These are phyloP conservation scores for Thelonectria discophora DNA, from an alignment of 2,329 filamentous ascomycete genomes.

Conservation along the genomic window DNA sequence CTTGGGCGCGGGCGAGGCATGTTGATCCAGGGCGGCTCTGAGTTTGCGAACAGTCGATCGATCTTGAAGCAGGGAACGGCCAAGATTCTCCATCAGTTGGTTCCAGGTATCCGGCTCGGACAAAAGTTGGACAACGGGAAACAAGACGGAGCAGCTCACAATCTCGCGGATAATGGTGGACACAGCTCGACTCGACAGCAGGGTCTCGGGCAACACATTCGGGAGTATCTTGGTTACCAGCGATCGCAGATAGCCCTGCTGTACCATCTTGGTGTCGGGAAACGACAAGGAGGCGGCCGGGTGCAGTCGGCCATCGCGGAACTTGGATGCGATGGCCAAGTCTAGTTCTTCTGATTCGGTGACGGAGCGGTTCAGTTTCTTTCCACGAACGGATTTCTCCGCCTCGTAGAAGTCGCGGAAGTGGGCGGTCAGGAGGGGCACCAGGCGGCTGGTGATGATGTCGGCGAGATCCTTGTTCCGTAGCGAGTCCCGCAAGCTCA, in stretches of 20 bases:
- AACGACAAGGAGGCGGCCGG: conserved; percentile 84
- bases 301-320: conserved; percentile 87
- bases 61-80: conserved; percentile 88
- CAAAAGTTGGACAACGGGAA: conserved; percentile 80
- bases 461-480: conserved; percentile 84
- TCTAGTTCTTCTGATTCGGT: conserved; percentile 98
- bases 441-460: conserved; percentile 79
- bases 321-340: conserved; percentile 94
- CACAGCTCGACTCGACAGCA: conserved; percentile 83
- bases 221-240: conserved; percentile 78
- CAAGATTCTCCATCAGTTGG: conserved; percentile 89
- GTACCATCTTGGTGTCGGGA: conserved; percentile 82
- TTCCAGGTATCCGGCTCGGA: conserved; percentile 98
- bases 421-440: conserved; percentile 89
- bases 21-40: conserved; percentile 90
- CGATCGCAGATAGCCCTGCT: conserved; percentile 88
- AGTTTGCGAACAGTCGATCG: conserved; percentile 93
- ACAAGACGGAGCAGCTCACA: conserved; percentile 89
- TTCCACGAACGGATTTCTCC: conserved; percentile 85
- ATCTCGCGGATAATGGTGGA: conserved; percentile 86
- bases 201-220: conserved; percentile 74
- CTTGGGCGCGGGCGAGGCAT: conserved; percentile 83
- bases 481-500: conserved; percentile 75
- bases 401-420: conserved; percentile 91
- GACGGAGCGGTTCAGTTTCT: conserved; percentile 85